Percentiles rank a stretch among this genome's conserved stretches.
phyloP scores from a whole-genome alignment of 108 stramenopile genomes.

The Stephanodiscus triporus region DNA sequence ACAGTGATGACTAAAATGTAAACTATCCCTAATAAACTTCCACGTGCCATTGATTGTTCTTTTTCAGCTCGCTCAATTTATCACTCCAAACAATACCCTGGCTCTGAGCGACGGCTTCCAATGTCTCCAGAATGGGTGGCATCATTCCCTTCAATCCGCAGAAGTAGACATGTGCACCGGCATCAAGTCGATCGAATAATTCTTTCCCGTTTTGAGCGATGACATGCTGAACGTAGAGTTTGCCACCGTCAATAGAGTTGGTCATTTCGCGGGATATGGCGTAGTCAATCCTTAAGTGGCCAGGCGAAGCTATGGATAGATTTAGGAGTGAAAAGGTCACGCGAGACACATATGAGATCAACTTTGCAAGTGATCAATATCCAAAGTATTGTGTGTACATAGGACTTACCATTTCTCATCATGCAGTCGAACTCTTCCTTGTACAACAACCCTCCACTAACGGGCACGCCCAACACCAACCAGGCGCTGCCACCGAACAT shows the following conservation, averaged over 20 bases:
- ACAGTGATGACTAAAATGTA: too few relatives aligned
- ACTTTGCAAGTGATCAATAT: not conserved
- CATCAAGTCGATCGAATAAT: slow-evolving; percentile 66
- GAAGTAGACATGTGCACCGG: slow-evolving; percentile 83
- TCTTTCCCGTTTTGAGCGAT: slow-evolving; percentile 68
- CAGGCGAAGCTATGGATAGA: slow-evolving; percentile 26
- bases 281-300: slow-evolving; percentile 62
- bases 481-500: slow-evolving; percentile 74
- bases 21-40: slow-evolving; percentile 69
- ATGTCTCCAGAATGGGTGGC: slow-evolving; percentile 80
- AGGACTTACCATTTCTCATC: slow-evolving; percentile 53
- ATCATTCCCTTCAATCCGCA: slow-evolving; percentile 94
- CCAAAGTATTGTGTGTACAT: not conserved
- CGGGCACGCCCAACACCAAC: slow-evolving; percentile 85
- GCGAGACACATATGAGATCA: slow-evolving; percentile 2
- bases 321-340: not conserved
- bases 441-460: slow-evolving; percentile 78
- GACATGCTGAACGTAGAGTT: slow-evolving; percentile 86
- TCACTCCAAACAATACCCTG: slow-evolving; percentile 64
- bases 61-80: slow-evolving; percentile 66
- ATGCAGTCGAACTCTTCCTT: slow-evolving; percentile 78
- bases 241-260: slow-evolving; percentile 70
- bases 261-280: slow-evolving; percentile 86
- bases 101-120: slow-evolving; percentile 65
- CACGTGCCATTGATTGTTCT: slow-evolving; percentile 81